phyloP scores from a whole-genome alignment of 768 basidiomycete species.

The Boletus sp. region DNA sequence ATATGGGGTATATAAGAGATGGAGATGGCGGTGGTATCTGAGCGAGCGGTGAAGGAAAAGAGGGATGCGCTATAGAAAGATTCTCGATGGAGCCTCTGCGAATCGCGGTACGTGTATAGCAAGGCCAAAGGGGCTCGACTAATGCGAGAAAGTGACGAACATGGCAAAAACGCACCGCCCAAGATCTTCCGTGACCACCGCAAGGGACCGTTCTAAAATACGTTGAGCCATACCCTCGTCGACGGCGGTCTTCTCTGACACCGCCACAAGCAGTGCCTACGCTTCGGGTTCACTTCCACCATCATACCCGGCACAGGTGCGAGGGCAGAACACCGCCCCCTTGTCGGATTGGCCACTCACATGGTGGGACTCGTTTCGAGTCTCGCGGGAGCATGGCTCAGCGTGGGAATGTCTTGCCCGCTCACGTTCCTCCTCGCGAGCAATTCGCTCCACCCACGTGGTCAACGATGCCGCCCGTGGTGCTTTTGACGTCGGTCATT shows the following conservation, averaged over 20 bases:
- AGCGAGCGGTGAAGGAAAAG: conserved; percentile 7
- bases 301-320: conserved; percentile 6
- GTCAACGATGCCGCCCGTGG: too few relatives aligned
- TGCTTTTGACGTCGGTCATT: too few relatives aligned
- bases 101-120: conserved; percentile 10
- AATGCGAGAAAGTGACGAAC: neutral
- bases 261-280: neutral
- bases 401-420: too few relatives aligned
- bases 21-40: neutral
- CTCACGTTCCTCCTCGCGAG: too few relatives aligned
- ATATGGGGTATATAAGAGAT: neutral
- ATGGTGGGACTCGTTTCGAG: too few relatives aligned
- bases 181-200: neutral
- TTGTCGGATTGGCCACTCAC: too few relatives aligned
- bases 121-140: neutral
- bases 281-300: neutral
- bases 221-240: neutral
- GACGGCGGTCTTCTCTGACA: neutral
- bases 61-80: neutral
- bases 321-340: too few relatives aligned
- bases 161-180: neutral
- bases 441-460: too few relatives aligned
- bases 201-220: neutral
- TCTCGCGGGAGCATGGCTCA: too few relatives aligned
- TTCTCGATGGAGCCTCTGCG: conserved; percentile 16